Conservation (phyloP, 1,284 basidiomycete genomes). For the Blastosporella zonata region DNA sequence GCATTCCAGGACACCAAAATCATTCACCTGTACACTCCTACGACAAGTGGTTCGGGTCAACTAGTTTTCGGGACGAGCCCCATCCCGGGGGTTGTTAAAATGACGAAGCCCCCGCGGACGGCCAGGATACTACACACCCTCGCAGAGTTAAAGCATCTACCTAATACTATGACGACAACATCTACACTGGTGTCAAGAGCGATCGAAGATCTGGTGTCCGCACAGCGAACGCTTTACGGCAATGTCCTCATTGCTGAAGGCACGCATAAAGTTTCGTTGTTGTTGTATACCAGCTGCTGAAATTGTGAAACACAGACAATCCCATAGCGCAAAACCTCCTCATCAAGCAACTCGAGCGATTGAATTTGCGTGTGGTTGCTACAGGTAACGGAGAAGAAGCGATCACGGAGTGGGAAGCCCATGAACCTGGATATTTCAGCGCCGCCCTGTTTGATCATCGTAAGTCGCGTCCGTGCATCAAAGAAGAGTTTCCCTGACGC, state of each 20-base stretch:
- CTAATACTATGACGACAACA: conserved; percentile 37
- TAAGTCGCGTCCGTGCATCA: conserved; percentile 22
- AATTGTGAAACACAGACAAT: conserved; percentile 46
- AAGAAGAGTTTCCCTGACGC: background rate
- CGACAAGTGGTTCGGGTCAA: conserved; percentile 50
- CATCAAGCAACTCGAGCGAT: conserved; percentile 61
- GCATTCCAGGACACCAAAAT: conserved; percentile 55
- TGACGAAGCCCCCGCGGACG: conserved; percentile 68
- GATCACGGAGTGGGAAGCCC: conserved; percentile 61
- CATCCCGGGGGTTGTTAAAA: conserved; percentile 56
- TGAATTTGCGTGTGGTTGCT: conserved; percentile 55
- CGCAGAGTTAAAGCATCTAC: conserved; percentile 54
- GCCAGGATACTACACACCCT: conserved; percentile 59
- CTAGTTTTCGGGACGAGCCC: conserved; percentile 46
- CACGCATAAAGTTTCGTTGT: conserved; percentile 21
- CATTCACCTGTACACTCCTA: conserved; percentile 69
- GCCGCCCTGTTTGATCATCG: conserved; percentile 72
- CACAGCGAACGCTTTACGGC: conserved; percentile 55
- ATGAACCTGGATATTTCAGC: conserved; percentile 64
- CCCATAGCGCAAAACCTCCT: conserved; percentile 64
- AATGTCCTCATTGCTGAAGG: conserved; percentile 72
- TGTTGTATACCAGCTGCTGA: background rate
- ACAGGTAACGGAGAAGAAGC: conserved; percentile 69
- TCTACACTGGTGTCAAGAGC: conserved; percentile 38
- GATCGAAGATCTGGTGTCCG: conserved; percentile 42